These are phyloP conservation scores for Suillus cothurnatus DNA, from an alignment of 768 basidiomycete genomes.

Conservation along the genomic window DNA sequence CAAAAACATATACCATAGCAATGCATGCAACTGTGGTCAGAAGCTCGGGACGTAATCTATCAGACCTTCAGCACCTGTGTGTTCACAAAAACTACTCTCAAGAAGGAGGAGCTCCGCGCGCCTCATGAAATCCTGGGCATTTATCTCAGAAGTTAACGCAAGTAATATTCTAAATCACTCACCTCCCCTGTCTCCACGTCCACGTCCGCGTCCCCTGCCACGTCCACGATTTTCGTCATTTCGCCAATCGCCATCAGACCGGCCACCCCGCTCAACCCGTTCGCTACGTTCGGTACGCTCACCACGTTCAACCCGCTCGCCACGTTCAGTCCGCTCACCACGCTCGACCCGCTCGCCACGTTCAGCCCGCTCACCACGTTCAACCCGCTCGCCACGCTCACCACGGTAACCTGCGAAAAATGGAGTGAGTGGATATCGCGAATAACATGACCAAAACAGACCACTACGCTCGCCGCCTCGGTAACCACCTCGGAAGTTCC, in stretches of 20 bases:
- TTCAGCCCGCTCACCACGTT: background rate
- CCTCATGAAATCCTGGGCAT: constrained; percentile 24
- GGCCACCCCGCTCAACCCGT: constrained; percentile 19
- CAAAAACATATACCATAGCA: constrained; percentile 9
- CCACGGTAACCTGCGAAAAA: constrained; percentile 20
- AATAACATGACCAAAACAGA: background rate
- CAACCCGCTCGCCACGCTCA: background rate
- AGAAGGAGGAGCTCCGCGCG: constrained; percentile 21
- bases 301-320: constrained; percentile 15
- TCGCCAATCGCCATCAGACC: constrained; percentile 48
- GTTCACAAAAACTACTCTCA: constrained; percentile 6
- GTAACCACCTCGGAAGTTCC: constrained; percentile 39
- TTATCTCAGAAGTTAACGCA: constrained; percentile 2
- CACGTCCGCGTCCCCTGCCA: constrained; percentile 47
- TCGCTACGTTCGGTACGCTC: constrained; percentile 20
- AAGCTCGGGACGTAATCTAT: constrained; percentile 11
- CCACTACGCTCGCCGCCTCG: constrained; percentile 37
- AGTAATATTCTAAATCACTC: background rate
- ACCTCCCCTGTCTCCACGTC: constrained; percentile 35
- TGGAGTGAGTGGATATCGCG: constrained; percentile 1
- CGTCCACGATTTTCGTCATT: constrained; percentile 46
- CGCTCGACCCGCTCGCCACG: background rate
- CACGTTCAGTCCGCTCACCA: constrained; percentile 31
- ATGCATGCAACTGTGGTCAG: background rate
- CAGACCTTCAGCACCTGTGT: constrained; percentile 3